phyloP scores from a whole-genome alignment of 2,329 filamentous ascomycete genomes.

The Aureobasidium uvarum region DNA sequence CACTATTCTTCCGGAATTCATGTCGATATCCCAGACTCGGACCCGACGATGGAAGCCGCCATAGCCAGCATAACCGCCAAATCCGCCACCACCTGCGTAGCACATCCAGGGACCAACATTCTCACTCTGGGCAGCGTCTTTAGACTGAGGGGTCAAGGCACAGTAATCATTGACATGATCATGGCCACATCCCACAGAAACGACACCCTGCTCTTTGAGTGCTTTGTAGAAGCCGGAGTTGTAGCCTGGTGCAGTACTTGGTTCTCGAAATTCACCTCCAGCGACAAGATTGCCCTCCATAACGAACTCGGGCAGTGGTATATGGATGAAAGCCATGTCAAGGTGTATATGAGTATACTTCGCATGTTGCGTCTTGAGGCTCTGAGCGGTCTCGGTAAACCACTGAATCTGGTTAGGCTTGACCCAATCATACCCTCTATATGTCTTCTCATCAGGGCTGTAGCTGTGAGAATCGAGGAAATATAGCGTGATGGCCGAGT shows the following conservation, averaged over 20 bases:
- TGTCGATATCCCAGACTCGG: slow-evolving; percentile 88
- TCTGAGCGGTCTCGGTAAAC: slow-evolving; percentile 77
- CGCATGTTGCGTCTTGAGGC: slow-evolving; percentile 63
- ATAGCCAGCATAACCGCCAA: slow-evolving; percentile 94
- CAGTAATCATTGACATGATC: slow-evolving; percentile 99
- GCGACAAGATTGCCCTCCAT: slow-evolving; percentile 55
- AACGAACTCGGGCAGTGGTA: slow-evolving; percentile 86
- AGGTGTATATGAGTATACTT: slow-evolving; percentile 92
- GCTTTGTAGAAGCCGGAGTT: slow-evolving; percentile 94
- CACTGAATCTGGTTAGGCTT: slow-evolving; percentile 92
- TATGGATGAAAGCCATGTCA: slow-evolving; percentile 96
- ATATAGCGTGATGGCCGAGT: slow-evolving; percentile 93
- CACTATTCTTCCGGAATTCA: slow-evolving; percentile 80
- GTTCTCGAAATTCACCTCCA: slow-evolving; percentile 75
- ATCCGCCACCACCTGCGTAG: slow-evolving; percentile 87
- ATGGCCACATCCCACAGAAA: slow-evolving; percentile 88
- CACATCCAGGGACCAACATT: slow-evolving; percentile 79
- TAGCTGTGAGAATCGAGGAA: slow-evolving; percentile 91
- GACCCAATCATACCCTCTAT: slow-evolving; percentile 95
- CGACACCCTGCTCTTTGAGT: slow-evolving; percentile 77
- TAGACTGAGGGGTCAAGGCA: slow-evolving; percentile 53
- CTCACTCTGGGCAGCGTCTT: slow-evolving; percentile 43
- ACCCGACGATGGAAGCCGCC: slow-evolving; percentile 79
- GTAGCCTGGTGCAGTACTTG: slow-evolving; percentile 80
- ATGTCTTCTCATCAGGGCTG: slow-evolving; percentile 83